These are phyloP conservation scores for Massarina eburnea DNA, from an alignment of 2,329 filamentous ascomycete species.

Conservation along the genomic window DNA sequence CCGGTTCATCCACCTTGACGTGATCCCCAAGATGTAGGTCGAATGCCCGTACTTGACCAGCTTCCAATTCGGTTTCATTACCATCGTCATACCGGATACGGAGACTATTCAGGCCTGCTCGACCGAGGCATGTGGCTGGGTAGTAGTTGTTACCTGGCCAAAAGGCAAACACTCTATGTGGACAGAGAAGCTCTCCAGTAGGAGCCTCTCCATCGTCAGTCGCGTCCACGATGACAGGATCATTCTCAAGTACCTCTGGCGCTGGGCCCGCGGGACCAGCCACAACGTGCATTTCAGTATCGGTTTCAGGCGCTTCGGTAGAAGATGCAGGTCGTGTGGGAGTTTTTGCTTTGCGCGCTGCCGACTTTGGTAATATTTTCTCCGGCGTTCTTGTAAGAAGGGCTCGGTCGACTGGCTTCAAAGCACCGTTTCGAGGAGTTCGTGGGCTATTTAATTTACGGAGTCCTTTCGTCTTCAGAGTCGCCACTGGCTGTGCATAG, in stretches of 20 bases:
- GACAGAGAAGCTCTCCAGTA: slow-evolving; percentile 38
- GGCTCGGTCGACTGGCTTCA: slow-evolving; percentile 31
- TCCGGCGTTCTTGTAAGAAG: slow-evolving; percentile 22
- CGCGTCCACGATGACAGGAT: slow-evolving; percentile 3
- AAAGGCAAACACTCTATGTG: slow-evolving; percentile 59
- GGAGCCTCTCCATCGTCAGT: slow-evolving; percentile 19
- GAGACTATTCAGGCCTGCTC: slow-evolving; percentile 46
- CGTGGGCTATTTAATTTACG: slow-evolving; percentile 17
- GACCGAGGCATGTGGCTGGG: slow-evolving; percentile 60
- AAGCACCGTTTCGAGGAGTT: slow-evolving; percentile 23
- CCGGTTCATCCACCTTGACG: slow-evolving; percentile 50
- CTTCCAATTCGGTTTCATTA: slow-evolving; percentile 45
- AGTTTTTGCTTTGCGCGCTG: slow-evolving; percentile 7
- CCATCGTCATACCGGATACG: slow-evolving; percentile 53
- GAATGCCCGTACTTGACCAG: slow-evolving; percentile 43
- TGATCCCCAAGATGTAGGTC: slow-evolving; percentile 49
- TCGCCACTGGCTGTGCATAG: slow-evolving; percentile 20
- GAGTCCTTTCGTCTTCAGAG: slow-evolving; percentile 23
- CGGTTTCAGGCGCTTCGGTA: slow-evolving; percentile 2
- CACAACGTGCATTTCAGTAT: slow-evolving; percentile 22
- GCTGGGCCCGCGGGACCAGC: slow-evolving; percentile 15
- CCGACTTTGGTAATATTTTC: slow-evolving; percentile 13
- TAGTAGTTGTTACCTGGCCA: slow-evolving; percentile 62
- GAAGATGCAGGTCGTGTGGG: slow-evolving; percentile 11
- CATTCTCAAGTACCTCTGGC: slow-evolving; percentile 11